Conservation (phyloP, 331 rosid species). For the Stylosanthes scabra region DNA sequence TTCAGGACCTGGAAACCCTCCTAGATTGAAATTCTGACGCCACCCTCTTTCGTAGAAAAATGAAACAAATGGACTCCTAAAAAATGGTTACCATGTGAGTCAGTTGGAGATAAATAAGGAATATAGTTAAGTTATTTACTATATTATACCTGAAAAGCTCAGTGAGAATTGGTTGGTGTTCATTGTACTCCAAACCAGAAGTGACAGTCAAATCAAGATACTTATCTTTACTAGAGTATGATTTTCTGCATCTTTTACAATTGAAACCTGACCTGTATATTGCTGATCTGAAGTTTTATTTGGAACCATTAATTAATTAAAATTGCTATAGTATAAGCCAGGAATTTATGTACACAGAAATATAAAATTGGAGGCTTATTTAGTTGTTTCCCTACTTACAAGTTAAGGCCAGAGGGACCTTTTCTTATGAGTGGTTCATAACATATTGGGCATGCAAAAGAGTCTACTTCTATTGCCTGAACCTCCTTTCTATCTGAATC, state of each 20-base stretch:
- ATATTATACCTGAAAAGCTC: conserved; percentile 80
- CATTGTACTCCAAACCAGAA: conserved; percentile 73
- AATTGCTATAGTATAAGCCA: background rate
- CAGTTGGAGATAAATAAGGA: conserved; percentile 15
- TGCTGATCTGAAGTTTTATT: conserved; percentile 64
- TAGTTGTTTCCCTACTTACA: conserved; percentile 61
- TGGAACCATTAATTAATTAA: conserved; percentile 27
- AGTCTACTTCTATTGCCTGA: conserved; percentile 50
- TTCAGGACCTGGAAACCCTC: conserved; percentile 95
- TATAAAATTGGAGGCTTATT: conserved; percentile 1
- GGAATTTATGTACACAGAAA: conserved; percentile 16
- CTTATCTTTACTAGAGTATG: conserved; percentile 79
- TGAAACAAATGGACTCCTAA: conserved; percentile 93
- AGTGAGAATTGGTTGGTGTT: conserved; percentile 65
- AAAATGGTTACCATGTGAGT: background rate
- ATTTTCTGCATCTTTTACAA: conserved; percentile 75
- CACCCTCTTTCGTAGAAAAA: conserved; percentile 97
- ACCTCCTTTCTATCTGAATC: conserved; percentile 40
- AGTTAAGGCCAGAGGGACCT: conserved; percentile 83
- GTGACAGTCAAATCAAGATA: conserved; percentile 85
- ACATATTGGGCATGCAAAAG: conserved; percentile 89
- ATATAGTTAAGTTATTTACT: background rate
- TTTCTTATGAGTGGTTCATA: conserved; percentile 88
- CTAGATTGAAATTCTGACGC: conserved; percentile 85
- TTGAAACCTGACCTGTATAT: conserved; percentile 88